Evolutionary conservation across 179 eudicot species (phyloP).

Genomic region (Beta macrorhiza): DNA sequence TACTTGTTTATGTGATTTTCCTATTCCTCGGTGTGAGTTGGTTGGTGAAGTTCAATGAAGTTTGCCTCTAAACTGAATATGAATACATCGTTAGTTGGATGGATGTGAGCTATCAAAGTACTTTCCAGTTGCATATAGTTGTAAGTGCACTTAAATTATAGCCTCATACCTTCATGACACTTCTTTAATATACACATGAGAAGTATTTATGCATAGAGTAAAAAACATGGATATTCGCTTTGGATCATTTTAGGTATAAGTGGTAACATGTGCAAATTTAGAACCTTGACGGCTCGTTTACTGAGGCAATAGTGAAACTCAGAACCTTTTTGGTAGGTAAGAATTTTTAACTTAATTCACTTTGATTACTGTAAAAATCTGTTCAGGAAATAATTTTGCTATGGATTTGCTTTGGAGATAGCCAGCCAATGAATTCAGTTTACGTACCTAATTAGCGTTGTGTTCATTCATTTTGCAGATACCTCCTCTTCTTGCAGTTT

Average conservation of each 20-base stretch:
- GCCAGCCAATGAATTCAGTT: neutral
- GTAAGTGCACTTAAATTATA: neutral
- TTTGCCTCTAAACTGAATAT: neutral
- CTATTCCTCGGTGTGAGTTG: neutral
- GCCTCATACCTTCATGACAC: neutral
- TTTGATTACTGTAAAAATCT: neutral
- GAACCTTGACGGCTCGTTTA: neutral
- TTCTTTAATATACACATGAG: neutral
- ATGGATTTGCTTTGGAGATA: neutral
- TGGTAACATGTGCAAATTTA: neutral
- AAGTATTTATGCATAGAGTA: neutral
- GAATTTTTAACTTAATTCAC: neutral
- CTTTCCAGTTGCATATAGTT: neutral
- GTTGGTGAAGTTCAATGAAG: neutral
- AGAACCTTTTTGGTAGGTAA: neutral
- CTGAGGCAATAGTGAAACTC: neutral
- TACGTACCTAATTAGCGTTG: too few species aligned
- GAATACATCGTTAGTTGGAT: neutral
- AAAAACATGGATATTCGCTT: neutral
- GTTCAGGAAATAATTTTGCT: neutral
- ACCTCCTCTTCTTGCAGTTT: conserved; percentile 11
- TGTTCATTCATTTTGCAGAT: conserved; percentile 21
- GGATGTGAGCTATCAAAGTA: neutral
- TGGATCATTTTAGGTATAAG: neutral
- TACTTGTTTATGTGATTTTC: neutral